Conservation (phyloP, 495 filamentous ascomycete genomes). For the Penicillium alfredii region DNA sequence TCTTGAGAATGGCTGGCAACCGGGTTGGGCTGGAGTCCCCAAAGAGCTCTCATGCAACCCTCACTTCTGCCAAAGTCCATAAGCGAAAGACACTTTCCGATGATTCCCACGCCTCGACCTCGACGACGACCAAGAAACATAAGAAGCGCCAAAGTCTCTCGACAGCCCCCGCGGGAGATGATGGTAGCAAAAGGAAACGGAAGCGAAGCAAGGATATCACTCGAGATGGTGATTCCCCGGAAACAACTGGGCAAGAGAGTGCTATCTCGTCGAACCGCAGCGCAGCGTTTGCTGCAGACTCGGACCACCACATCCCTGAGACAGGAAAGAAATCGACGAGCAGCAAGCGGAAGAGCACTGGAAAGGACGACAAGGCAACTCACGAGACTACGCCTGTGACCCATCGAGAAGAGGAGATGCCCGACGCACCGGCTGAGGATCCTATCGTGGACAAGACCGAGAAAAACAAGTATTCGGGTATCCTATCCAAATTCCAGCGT, state of each 20-base stretch:
- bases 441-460: constrained; percentile 12
- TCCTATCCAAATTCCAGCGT: constrained; percentile 44
- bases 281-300: constrained; percentile 20
- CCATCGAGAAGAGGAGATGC: constrained; percentile 4
- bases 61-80: constrained; percentile 24
- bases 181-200: constrained; percentile 22
- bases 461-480: constrained; percentile 36
- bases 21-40: constrained; percentile 12
- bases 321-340: constrained; percentile 27
- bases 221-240: constrained; percentile 16
- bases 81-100: constrained; percentile 39
- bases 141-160: constrained; percentile 28
- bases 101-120: constrained; percentile 23
- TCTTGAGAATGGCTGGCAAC: constrained; percentile 26
- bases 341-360: constrained; percentile 22
- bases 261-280: constrained; percentile 22
- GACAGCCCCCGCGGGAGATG: constrained; percentile 6
- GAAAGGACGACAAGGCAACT: constrained; percentile 8
- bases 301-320: constrained; percentile 12
- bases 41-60: constrained; percentile 15
- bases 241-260: constrained; percentile 24
- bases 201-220: constrained; percentile 14
- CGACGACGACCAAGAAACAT: constrained; percentile 34
- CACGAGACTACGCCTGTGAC: constrained; percentile 18
- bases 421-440: constrained; percentile 6